Conservation (phyloP, 2,329 filamentous ascomycete genomes). For the Trichophyton rubrum region DNA sequence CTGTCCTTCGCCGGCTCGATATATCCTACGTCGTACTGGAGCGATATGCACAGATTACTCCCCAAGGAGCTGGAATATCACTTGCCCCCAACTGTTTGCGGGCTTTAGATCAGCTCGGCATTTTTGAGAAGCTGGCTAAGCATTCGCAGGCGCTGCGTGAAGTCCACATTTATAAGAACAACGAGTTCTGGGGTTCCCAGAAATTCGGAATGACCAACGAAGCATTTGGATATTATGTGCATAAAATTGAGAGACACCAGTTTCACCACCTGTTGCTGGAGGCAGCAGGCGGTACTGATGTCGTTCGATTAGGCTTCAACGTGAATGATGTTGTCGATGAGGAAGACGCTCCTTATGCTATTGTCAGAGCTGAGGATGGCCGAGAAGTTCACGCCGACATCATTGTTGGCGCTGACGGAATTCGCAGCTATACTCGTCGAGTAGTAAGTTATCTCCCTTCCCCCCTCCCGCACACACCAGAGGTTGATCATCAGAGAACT, state of each 20-base stretch:
- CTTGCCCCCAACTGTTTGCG: conserved; percentile 8
- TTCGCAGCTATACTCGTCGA: conserved; percentile 8
- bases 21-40: conserved; percentile 8
- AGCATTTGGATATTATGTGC: conserved; percentile 7
- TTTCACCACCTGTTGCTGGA: conserved; percentile 8
- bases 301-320: conserved; percentile 6
- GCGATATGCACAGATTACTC: conserved; percentile 6
- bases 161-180: conserved; percentile 7
- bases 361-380: conserved; percentile 7
- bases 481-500: neutral
- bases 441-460: conserved; percentile 1
- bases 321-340: conserved; percentile 7
- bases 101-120: conserved; percentile 7
- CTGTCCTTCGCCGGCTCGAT: conserved; percentile 5
- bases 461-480: neutral
- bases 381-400: conserved; percentile 7
- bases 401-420: conserved; percentile 8
- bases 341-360: conserved; percentile 3
- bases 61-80: conserved; percentile 9
- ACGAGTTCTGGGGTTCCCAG: conserved; percentile 7
- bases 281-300: conserved; percentile 6
- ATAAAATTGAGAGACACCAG: conserved; percentile 8
- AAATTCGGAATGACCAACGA: conserved; percentile 7
- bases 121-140: conserved; percentile 6
- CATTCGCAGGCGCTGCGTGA: conserved; percentile 3